Evolutionary conservation across 306 rosid species (phyloP).

Genomic region (Boehmeria nivea): DNA sequence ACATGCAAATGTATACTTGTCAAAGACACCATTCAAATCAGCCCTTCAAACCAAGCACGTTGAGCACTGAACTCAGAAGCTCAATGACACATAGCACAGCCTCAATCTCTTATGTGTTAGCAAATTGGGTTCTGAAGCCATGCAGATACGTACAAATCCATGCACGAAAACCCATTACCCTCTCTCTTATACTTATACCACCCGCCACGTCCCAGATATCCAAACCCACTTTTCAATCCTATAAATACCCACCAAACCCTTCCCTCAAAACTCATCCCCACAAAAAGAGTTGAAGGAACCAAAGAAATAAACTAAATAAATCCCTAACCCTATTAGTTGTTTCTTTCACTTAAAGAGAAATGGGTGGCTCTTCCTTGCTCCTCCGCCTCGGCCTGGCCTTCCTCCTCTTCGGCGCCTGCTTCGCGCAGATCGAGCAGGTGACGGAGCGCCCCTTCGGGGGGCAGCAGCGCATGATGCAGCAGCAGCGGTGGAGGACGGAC

Average conservation of each 20-base stretch:
- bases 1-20: not conserved
- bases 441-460: not conserved
- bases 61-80: not conserved
- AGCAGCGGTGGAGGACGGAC: constrained; percentile 6
- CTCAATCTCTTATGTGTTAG: not conserved
- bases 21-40: no score
- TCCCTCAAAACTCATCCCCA: constrained; percentile 2
- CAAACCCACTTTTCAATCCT: not conserved
- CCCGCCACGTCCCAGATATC: constrained; percentile 4
- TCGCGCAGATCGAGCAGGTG: constrained; percentile 18
- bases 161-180: not conserved
- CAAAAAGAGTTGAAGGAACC: not conserved
- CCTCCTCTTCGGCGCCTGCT: constrained; percentile 33
- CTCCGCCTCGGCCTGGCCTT: constrained; percentile 35
- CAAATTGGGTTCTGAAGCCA: not conserved
- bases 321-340: no score
- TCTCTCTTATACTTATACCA: not conserved
- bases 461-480: not conserved
- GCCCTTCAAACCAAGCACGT: no score
- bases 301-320: no score
- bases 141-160: constrained; percentile 1
- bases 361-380: constrained; percentile 23
- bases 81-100: not conserved
- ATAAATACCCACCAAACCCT: constrained; percentile 16
- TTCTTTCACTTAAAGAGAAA: no score